Evolutionary conservation across 768 basidiomycete species (phyloP).

Genomic region (Amanita phalloides): DNA sequence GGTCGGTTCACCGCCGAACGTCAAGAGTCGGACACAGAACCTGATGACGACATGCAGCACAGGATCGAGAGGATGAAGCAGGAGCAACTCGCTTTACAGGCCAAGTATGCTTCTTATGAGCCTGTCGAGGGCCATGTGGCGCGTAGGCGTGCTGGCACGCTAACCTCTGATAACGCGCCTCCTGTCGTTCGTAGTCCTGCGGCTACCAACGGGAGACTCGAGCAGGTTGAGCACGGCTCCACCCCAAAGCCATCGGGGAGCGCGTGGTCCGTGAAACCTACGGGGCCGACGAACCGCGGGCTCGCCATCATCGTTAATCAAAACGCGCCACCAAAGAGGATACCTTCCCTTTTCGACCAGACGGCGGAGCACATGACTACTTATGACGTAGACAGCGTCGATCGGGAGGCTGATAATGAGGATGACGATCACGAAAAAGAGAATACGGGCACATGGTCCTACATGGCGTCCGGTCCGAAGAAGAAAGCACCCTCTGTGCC

Average conservation of each 20-base stretch:
- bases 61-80: slow-evolving; percentile 2
- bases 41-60: slow-evolving; percentile 1
- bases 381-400: background rate
- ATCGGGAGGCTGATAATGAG: background rate
- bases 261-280: background rate
- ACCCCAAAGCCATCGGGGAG: background rate
- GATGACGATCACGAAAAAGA: slow-evolving; percentile 5
- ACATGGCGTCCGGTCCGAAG: background rate
- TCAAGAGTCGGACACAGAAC: background rate
- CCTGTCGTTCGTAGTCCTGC: background rate
- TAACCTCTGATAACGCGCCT: background rate
- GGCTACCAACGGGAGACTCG: background rate
- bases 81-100: slow-evolving; percentile 4
- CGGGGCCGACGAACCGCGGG: background rate
- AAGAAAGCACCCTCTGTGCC: background rate
- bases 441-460: background rate
- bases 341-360: background rate
- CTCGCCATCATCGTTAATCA: background rate
- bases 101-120: slow-evolving; percentile 1
- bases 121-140: background rate
- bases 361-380: background rate
- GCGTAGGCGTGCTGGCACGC: slow-evolving; percentile 1
- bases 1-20: background rate
- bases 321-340: background rate
- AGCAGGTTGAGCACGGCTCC: background rate